Evolutionary conservation across 1,284 basidiomycete genomes (phyloP), one percentile per base, ranked within the genome.

Genomic region (Termitomyces sp.): DNA sequence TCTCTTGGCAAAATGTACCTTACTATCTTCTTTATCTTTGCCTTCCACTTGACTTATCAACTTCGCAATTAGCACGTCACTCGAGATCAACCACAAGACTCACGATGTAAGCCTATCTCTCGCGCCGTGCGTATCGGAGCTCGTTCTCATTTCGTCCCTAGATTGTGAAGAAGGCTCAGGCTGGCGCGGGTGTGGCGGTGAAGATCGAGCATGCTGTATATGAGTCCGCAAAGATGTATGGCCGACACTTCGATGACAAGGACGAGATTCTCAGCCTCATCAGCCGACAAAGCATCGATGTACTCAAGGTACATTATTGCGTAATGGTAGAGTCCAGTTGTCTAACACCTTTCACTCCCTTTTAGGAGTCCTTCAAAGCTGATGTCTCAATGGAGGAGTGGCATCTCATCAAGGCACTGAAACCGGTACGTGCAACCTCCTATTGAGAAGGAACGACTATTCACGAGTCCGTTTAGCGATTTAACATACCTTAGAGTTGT

Each of bases 201-300:
- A 98, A 98, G 80, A 98, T 99, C 61, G 97, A 99, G 70, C 91
- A 97, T 67, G 94, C 94, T 1, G 88, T 94, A 4, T 95, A 99
- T 73, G 92, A 98, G 73, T 90, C 91, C 38, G 87, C 94, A 13
- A 96, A 95, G 75, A 91, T 94, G 82, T 97, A 90, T 66, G 94
- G 94, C 6, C 83, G 90, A 55, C 92, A 94, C 70, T 97, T 99
- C 68, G 94, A 97, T 68, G 95, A 98, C 52, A 93, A 94, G 71
- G 96, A 99, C 70, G 94, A 97, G 64, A 71, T 98, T 40, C 80
- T 96, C 53, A 95, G 93, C 57, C 88, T 92, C 59, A 90, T 99
- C 68, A 89, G 92, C 44, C 82, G 97, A 53, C 85, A 88, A 68
- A 94, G 91, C 64, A 98, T 99, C 63, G 97, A 99, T 70, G 90